These are phyloP conservation scores for Collybiopsis confluens DNA, from an alignment of 768 basidiomycete species.

Conservation along the genomic window DNA sequence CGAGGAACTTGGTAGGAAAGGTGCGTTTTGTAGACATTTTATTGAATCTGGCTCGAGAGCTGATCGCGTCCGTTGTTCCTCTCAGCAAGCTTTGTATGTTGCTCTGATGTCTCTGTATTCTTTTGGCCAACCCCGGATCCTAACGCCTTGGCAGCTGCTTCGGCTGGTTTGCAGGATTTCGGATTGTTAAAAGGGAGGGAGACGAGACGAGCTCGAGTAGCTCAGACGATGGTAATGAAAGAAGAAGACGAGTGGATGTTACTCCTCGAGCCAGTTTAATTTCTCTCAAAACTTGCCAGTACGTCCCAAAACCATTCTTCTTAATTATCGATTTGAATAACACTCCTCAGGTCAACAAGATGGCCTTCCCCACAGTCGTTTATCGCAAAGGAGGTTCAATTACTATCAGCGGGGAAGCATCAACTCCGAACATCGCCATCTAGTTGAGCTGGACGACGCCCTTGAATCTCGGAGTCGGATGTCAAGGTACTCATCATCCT, in stretches of 20 bases:
- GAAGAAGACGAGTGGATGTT: neutral
- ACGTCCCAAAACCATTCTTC: neutral
- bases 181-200: neutral
- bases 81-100: too few relatives aligned
- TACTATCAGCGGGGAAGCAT: constrained; percentile 1
- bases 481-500: neutral
- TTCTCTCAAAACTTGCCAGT: neutral
- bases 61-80: too few relatives aligned
- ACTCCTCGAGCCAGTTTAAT: constrained; percentile 2
- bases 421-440: neutral
- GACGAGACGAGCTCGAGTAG: constrained; percentile 4
- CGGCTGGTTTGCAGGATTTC: neutral
- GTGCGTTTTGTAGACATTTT: too few relatives aligned
- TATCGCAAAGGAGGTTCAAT: constrained; percentile 3
- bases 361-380: neutral
- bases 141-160: too few relatives aligned
- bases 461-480: neutral
- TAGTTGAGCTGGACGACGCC: neutral
- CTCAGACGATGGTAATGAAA: neutral
- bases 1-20: too few relatives aligned
- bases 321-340: neutral
- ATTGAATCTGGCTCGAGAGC: too few relatives aligned
- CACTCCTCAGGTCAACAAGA: neutral
- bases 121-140: too few relatives aligned
- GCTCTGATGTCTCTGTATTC: too few relatives aligned